Conservation (phyloP, 2,329 filamentous ascomycete genomes). For the Sarocladiaceae sp. region DNA sequence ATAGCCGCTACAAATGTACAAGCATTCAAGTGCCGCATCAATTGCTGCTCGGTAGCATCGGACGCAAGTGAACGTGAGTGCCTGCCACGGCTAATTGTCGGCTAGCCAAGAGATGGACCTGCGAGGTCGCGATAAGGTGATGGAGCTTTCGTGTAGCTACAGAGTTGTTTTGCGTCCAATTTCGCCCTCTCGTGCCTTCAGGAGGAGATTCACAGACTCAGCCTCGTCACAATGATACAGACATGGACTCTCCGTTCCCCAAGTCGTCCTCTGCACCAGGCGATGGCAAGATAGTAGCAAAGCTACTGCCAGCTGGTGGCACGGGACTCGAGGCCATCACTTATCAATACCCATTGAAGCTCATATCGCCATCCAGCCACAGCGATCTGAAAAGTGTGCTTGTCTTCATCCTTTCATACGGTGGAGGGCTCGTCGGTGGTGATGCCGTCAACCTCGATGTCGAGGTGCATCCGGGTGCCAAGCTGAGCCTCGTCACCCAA, state of each 20-base stretch:
- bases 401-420: conserved; percentile 90
- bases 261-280: conserved; percentile 70
- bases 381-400: conserved; percentile 64
- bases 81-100: background rate
- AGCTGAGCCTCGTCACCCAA: conserved; percentile 64
- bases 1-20: too few species aligned
- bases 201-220: background rate
- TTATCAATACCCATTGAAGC: conserved; percentile 92
- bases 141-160: too few species aligned
- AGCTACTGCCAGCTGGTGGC: conserved; percentile 64
- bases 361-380: conserved; percentile 74
- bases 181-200: too few species aligned
- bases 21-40: too few species aligned
- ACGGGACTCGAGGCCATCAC: conserved; percentile 71
- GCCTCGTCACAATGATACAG: conserved; percentile 9
- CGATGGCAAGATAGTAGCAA: conserved; percentile 71
- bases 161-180: background rate
- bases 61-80: too few species aligned
- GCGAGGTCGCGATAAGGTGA: too few species aligned
- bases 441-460: conserved; percentile 75
- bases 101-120: too few species aligned
- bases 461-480: conserved; percentile 58
- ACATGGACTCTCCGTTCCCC: conserved; percentile 69
- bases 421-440: conserved; percentile 85
- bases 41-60: too few species aligned